These are phyloP conservation scores for Cladosporium sp. DNA, from an alignment of 2,329 filamentous ascomycete species.

Conservation along the genomic window DNA sequence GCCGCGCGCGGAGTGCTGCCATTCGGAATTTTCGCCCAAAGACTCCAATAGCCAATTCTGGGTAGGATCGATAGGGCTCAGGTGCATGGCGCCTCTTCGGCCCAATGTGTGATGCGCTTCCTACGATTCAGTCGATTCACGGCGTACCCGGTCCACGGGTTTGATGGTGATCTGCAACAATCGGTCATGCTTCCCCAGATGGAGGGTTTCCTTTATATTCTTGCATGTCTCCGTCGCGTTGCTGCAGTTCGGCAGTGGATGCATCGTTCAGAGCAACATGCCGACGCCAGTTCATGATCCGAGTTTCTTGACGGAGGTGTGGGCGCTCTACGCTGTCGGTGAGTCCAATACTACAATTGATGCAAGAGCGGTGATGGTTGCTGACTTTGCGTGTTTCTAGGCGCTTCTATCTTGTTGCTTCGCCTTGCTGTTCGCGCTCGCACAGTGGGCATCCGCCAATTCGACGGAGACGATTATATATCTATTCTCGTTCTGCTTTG, in stretches of 20 bases:
- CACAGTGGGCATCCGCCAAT: constrained; percentile 40
- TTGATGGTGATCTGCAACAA: background rate
- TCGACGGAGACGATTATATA: constrained; percentile 44
- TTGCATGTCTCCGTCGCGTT: background rate
- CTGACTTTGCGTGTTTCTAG: background rate
- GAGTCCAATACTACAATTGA: background rate
- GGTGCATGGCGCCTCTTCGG: background rate
- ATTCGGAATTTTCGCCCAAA: background rate
- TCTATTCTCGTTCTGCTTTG: constrained; percentile 38
- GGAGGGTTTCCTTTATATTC: background rate
- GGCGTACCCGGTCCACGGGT: background rate
- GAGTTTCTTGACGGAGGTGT: constrained; percentile 26
- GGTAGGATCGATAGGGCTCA: background rate
- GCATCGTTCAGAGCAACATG: background rate
- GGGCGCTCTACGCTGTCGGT: constrained; percentile 36
- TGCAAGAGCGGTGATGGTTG: background rate
- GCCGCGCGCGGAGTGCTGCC: background rate
- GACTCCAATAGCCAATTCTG: background rate
- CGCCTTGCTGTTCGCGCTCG: constrained; percentile 41
- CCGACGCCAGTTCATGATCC: constrained; percentile 24
- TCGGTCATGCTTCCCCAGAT: background rate
- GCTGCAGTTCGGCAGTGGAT: background rate
- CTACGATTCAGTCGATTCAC: background rate
- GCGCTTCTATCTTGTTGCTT: constrained; percentile 32
- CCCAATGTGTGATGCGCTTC: background rate